Evolutionary conservation across 306 rosid species (phyloP).

Genomic region (Quercus berberidifolia): DNA sequence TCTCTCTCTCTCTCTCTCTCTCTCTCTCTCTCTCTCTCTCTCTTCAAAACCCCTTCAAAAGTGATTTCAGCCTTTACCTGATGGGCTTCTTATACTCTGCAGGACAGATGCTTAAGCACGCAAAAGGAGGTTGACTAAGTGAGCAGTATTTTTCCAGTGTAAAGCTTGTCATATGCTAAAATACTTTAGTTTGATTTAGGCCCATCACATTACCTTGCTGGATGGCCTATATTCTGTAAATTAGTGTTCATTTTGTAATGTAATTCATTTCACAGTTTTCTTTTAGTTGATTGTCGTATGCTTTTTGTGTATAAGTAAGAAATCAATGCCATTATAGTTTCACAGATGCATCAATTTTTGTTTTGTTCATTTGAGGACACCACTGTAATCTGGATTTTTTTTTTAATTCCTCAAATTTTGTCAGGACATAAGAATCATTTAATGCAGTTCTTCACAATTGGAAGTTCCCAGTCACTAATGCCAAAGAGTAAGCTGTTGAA

Average conservation of each 20-base stretch:
- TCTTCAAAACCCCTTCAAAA: too few relatives aligned
- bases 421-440: not conserved
- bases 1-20: too few relatives aligned
- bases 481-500: not conserved
- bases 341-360: conserved; percentile 1
- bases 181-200: conserved; percentile 38
- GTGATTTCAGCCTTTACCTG: conserved; percentile 23
- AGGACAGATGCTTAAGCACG: conserved; percentile 39
- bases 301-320: not conserved
- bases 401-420: not conserved
- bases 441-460: not conserved
- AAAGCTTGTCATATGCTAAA: not conserved
- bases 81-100: conserved; percentile 43
- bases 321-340: not conserved
- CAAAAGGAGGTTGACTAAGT: conserved; percentile 37
- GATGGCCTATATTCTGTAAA: conserved; percentile 48
- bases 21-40: too few relatives aligned
- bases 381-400: not conserved
- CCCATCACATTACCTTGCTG: conserved; percentile 29
- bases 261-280: conserved; percentile 22
- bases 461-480: not conserved
- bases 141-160: not conserved
- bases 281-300: not conserved
- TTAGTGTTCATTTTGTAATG: conserved; percentile 37
- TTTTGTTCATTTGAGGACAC: not conserved